Evolutionary conservation across 805 yeast genomes (phyloP).

Genomic region (Metschnikowia corniflorae): DNA sequence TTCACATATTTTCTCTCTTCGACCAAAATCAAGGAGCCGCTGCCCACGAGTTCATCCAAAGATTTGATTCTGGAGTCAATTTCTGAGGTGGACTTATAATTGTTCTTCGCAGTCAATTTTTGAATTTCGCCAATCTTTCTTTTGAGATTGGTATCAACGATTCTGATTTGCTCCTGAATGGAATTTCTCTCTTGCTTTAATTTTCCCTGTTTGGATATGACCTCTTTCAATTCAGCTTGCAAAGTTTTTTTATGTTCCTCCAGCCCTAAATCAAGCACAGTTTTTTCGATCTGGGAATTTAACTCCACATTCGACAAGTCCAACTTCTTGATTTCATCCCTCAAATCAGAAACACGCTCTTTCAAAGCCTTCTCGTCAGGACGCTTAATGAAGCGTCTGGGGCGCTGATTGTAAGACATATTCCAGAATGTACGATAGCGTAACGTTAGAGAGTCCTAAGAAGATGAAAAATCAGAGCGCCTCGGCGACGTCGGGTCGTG

Average conservation of each 20-base stretch:
- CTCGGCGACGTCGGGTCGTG: not conserved
- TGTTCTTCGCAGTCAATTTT: constrained; percentile 64
- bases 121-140: constrained; percentile 73
- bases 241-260: constrained; percentile 32
- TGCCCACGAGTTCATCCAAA: constrained; percentile 70
- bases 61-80: constrained; percentile 61
- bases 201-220: constrained; percentile 45
- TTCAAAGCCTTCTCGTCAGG: constrained; percentile 70
- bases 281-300: constrained; percentile 49
- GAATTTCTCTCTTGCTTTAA: constrained; percentile 47
- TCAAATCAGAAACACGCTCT: constrained; percentile 50
- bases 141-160: constrained; percentile 65
- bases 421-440: not conserved
- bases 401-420: constrained; percentile 22
- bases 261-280: constrained; percentile 30
- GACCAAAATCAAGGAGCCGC: constrained; percentile 79
- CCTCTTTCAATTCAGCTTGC: constrained; percentile 36
- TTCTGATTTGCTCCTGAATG: constrained; percentile 68
- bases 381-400: constrained; percentile 60
- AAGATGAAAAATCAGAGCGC: not conserved
- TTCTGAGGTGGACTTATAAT: constrained; percentile 63
- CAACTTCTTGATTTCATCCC: constrained; percentile 59
- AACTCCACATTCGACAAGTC: constrained; percentile 52
- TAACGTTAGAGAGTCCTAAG: no score
- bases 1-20: constrained; percentile 84